phyloP scores from a whole-genome alignment of 441 rosid genomes.

The Erodium moschatum region DNA sequence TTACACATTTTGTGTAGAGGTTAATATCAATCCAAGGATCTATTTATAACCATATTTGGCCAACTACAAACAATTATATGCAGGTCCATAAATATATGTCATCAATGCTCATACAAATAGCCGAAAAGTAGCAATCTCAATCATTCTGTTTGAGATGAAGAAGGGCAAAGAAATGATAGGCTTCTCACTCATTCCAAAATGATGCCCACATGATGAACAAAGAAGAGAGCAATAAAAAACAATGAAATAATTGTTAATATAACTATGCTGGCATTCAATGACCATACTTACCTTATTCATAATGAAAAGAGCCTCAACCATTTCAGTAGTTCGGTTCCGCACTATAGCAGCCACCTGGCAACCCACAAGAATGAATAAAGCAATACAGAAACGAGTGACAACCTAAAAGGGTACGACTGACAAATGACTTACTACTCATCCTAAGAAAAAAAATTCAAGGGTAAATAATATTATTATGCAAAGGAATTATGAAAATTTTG shows the following conservation, averaged over 20 bases:
- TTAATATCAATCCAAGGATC: background rate
- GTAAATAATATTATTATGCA: background rate
- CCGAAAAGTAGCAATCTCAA: background rate
- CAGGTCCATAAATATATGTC: background rate
- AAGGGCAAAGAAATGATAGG: slow-evolving; percentile 5
- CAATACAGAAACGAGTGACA: slow-evolving; percentile 1
- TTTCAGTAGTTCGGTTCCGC: slow-evolving; percentile 63
- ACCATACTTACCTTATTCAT: slow-evolving; percentile 60
- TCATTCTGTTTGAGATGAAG: background rate
- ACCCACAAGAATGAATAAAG: slow-evolving; percentile 18
- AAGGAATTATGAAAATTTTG: background rate
- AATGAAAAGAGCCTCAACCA: slow-evolving; percentile 73
- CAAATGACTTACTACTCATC: too few relatives aligned
- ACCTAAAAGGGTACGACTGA: too few relatives aligned
- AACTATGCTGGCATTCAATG: background rate
- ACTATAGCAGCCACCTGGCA: slow-evolving; percentile 63
- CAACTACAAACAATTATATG: background rate
- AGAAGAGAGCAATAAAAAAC: background rate
- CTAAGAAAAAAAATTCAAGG: too few relatives aligned
- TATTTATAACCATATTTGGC: background rate
- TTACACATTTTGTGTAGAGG: background rate
- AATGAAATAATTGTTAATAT: background rate
- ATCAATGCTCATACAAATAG: background rate
- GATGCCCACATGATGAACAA: background rate
- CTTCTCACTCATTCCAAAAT: background rate